Conservation (phyloP, 176 grass and related monocot species). For the Ensete ventricosum region DNA sequence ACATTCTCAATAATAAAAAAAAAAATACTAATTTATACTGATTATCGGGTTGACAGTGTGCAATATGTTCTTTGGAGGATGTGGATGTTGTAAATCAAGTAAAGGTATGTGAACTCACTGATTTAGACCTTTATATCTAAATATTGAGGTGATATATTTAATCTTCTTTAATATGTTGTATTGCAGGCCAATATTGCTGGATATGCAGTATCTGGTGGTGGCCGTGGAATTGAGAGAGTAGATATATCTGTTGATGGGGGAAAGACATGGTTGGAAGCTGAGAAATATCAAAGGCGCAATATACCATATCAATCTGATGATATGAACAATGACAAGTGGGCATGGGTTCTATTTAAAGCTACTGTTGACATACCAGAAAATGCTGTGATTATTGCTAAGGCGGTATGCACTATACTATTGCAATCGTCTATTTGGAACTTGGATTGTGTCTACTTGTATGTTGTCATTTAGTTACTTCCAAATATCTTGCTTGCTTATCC, state of each 20-base stretch:
- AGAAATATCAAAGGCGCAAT: slow-evolving; percentile 25
- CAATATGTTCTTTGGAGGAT: slow-evolving; percentile 43
- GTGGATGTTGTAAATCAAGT: slow-evolving; percentile 20
- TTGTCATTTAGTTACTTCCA: neutral
- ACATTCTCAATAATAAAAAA: neutral
- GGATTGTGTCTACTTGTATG: neutral
- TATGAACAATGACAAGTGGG: slow-evolving; percentile 40
- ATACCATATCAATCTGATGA: slow-evolving; percentile 32
- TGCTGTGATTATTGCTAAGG: slow-evolving; percentile 34
- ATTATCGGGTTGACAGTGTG: slow-evolving; percentile 21
- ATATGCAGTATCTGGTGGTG: slow-evolving; percentile 41
- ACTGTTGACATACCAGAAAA: slow-evolving; percentile 23
- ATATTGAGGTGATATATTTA: neutral
- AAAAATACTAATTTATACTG: neutral
- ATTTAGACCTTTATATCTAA: neutral
- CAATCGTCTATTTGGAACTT: neutral
- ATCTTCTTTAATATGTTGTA: neutral
- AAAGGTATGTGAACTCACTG: slow-evolving; percentile 14
- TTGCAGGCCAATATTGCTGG: slow-evolving; percentile 29
- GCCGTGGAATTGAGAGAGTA: slow-evolving; percentile 43
- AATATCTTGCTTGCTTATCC: neutral
- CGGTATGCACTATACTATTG: slow-evolving; percentile 18
- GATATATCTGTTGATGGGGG: slow-evolving; percentile 41
- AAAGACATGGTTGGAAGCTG: slow-evolving; percentile 44
- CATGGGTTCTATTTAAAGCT: slow-evolving; percentile 42